A percentile compares a stretch with the other conserved stretches of the same genome.
These are phyloP conservation scores for Coemansia sp. DNA, from an alignment of 192 early-diverging fungal genomes.

Conservation along the genomic window DNA sequence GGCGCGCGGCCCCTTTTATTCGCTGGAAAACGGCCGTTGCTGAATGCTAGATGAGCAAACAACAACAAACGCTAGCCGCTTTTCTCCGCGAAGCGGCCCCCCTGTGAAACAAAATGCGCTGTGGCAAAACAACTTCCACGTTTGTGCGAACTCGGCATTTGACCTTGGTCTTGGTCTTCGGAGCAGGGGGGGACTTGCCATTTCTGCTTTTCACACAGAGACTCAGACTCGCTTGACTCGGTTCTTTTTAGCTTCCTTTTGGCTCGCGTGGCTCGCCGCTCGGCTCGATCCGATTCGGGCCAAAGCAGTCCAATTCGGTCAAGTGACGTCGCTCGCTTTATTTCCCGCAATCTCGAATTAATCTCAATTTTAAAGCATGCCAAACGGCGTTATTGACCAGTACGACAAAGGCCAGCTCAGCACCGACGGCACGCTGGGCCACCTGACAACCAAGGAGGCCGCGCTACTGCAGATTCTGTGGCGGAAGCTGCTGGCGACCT, in stretches of 20 bases:
- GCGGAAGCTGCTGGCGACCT: constrained; percentile 44
- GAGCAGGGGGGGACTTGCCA: background rate
- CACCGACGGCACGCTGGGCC: constrained; percentile 49
- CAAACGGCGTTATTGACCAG: constrained; percentile 42
- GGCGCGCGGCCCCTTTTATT: background rate
- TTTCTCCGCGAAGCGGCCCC: constrained; percentile 5
- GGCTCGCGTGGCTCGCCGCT: background rate
- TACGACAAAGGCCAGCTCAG: constrained; percentile 39
- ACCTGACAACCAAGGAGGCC: constrained; percentile 49
- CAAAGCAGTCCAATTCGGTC: background rate
- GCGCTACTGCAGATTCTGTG: constrained; percentile 53
- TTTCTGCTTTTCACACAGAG: too few relatives aligned
- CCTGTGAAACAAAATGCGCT: background rate
- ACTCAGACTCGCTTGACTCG: too few relatives aligned
- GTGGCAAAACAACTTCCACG: constrained; percentile 3
- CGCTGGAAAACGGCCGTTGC: background rate
- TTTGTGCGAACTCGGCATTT: too few relatives aligned
- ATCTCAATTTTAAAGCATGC: constrained; percentile 6
- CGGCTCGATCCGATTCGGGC: background rate
- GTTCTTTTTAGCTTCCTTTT: background rate
- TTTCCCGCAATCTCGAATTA: too few relatives aligned
- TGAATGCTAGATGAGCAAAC: background rate
- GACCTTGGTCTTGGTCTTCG: background rate
- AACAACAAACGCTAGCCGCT: background rate
- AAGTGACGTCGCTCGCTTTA: background rate